Evolutionary conservation across 129 eudicot species (phyloP), one percentile per base, ranked within the genome.

Genomic region (Chrysanthemum lavandulifolium): DNA sequence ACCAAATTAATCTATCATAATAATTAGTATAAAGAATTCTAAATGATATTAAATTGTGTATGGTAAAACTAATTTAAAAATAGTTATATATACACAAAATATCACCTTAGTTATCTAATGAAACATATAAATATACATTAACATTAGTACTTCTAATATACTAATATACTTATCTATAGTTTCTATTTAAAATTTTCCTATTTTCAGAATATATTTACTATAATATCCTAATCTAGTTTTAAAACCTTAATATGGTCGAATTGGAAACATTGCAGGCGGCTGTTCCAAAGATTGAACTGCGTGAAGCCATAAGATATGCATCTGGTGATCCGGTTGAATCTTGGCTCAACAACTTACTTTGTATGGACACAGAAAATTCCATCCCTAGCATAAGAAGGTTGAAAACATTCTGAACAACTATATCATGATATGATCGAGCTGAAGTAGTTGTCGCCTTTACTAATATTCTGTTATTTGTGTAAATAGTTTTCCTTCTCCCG

Each of bases 221-320:
- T 31, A 4, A 31, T 31, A 31, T 31, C 36, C 36, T 31, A 31
- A 31, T 31, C 25, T 58, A 4, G 49, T 54, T 76, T n/a, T 23
- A 58, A 31, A 50, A 58, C 9, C 15, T 31, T 19, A 61, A 23
- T 45, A 36, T 64, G 78, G 43, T 79, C 21, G 48, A 21, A 68
- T 68, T 68, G 31, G 16, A 29, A 11, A 11, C 47, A 57, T 57
- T 85, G 87, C 79, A 93, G 96, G 96, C 5, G 93, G 23, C 79
- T 79, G 49, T 90, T 94, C 77, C 87, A 82, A 89, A 87, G 90
- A 87, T 94, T 52, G 92, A 94, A 54, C 77, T 94, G 80, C 82
- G 76, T 73, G 98, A 94, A 83, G 83, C 98, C 25, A 88, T 94
- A 74, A 86, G 97, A 87, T 94, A 90, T 81, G 90, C 97, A 69